Evolutionary conservation across 345 rosid species (phyloP).

Genomic region (Gossypium raimondii): DNA sequence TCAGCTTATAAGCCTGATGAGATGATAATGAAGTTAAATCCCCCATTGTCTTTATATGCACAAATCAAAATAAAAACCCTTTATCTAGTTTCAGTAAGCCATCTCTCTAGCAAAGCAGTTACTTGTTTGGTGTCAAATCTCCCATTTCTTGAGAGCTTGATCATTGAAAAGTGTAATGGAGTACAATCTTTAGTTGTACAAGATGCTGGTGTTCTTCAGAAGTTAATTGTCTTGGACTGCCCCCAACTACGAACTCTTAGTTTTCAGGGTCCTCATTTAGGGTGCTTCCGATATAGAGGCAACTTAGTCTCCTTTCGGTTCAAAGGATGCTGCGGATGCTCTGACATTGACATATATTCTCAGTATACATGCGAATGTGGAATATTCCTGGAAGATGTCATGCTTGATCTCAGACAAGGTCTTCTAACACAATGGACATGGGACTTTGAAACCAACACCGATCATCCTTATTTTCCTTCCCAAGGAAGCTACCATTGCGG

Average conservation of each 20-base stretch:
- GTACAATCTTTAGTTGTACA: not conserved
- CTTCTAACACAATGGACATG: conserved; percentile 2
- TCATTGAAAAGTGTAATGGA: not conserved
- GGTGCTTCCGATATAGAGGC: not conserved
- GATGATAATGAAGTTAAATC: not conserved
- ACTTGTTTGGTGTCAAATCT: not conserved
- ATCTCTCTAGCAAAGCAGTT: not conserved
- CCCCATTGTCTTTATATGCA: not conserved
- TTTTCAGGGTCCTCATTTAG: not conserved
- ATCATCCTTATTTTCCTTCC: not conserved
- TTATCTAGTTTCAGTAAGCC: not conserved
- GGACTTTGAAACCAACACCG: not conserved
- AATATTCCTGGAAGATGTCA: not conserved
- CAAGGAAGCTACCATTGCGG: not conserved
- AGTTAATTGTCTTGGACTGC: not conserved
- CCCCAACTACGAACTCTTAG: not conserved
- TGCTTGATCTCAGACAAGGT: conserved; percentile 6
- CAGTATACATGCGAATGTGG: not conserved
- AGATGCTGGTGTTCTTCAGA: not conserved
- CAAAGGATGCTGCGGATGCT: not conserved
- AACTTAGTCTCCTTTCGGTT: not conserved
- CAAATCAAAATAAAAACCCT: not conserved
- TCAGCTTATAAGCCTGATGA: not conserved
- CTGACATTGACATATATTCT: not conserved
- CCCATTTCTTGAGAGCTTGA: conserved; percentile 6